Evolutionary conservation across 139 green algal genomes (phyloP).

Genomic region (Chlorella sorokiniana): DNA sequence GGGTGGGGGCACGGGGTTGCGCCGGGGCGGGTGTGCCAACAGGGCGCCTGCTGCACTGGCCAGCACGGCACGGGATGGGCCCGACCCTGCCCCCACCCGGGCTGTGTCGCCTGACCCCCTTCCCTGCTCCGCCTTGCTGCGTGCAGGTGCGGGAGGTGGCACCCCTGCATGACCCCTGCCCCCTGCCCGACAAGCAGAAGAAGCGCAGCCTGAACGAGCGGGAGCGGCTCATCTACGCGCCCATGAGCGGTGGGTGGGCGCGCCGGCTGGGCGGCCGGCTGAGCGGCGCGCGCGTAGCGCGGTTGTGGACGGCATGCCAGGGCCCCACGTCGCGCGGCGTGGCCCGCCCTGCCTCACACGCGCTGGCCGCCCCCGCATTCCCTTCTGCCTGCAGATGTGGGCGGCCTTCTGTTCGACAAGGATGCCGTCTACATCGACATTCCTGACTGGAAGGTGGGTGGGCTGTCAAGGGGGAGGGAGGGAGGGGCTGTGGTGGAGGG

Average conservation of each 20-base stretch:
- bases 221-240: slow-evolving; percentile 93
- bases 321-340: too few relatives aligned
- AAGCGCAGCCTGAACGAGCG: slow-evolving; percentile 82
- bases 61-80: too few relatives aligned
- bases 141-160: slow-evolving; percentile 68
- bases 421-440: slow-evolving; percentile 99
- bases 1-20: neutral
- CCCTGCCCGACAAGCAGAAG: slow-evolving; percentile 82
- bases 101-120: neutral
- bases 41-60: too few relatives aligned
- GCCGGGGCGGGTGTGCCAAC: neutral
- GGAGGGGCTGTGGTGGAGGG: neutral
- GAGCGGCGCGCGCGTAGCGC: too few relatives aligned
- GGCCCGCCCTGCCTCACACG: neutral
- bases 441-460: slow-evolving; percentile 90
- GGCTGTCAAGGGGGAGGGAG: neutral
- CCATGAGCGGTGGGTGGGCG: slow-evolving; percentile 81
- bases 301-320: too few relatives aligned
- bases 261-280: too few relatives aligned
- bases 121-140: neutral
- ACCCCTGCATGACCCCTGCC: slow-evolving; percentile 93
- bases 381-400: slow-evolving; percentile 52
- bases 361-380: neutral
- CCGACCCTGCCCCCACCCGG: neutral
- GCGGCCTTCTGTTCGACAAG: slow-evolving; percentile 95